A percentile compares a stretch with the other conserved stretches of the same genome.
phyloP scores from a whole-genome alignment of 2,329 filamentous ascomycete species.

The Ophiocordyceps australis region DNA sequence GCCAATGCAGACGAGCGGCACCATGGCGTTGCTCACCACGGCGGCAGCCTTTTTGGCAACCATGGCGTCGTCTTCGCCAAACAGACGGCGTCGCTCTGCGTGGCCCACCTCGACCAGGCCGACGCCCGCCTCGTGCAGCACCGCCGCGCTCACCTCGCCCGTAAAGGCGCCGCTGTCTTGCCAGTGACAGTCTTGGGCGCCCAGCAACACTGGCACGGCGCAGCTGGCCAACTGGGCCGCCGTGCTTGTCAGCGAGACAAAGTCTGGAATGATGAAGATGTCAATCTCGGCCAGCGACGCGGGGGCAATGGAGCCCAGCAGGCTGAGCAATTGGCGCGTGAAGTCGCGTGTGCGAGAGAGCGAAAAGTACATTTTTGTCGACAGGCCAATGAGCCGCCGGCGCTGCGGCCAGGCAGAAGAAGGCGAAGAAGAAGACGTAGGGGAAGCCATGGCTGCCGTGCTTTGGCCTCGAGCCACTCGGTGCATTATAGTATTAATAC shows the following conservation, averaged over 20 bases:
- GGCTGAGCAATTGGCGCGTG: slow-evolving; percentile 26
- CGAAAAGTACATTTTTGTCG: slow-evolving; percentile 68
- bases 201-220: slow-evolving; percentile 29
- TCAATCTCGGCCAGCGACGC: slow-evolving; percentile 34
- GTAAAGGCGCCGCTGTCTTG: slow-evolving; percentile 58
- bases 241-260: slow-evolving; percentile 43
- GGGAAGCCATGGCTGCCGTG: no score
- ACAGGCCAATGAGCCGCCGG: slow-evolving; percentile 53
- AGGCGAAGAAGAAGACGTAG: no score
- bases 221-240: slow-evolving; percentile 25
- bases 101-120: slow-evolving; percentile 64
- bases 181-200: slow-evolving; percentile 61
- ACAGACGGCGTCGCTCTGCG: slow-evolving; percentile 55
- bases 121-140: slow-evolving; percentile 49
- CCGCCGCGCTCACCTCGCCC: slow-evolving; percentile 55
- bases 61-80: slow-evolving; percentile 54
- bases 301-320: slow-evolving; percentile 21
- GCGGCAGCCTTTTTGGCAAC: slow-evolving; percentile 54
- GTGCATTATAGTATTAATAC: no score
- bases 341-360: slow-evolving; percentile 41
- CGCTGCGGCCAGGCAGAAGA: slow-evolving; percentile 6
- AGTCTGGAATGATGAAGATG: slow-evolving; percentile 65
- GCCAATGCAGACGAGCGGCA: slow-evolving; percentile 67
- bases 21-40: slow-evolving; percentile 47
- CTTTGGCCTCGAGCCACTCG: no score